These are phyloP conservation scores for Sinapis alba DNA, from an alignment of 441 rosid species.

Conservation along the genomic window DNA sequence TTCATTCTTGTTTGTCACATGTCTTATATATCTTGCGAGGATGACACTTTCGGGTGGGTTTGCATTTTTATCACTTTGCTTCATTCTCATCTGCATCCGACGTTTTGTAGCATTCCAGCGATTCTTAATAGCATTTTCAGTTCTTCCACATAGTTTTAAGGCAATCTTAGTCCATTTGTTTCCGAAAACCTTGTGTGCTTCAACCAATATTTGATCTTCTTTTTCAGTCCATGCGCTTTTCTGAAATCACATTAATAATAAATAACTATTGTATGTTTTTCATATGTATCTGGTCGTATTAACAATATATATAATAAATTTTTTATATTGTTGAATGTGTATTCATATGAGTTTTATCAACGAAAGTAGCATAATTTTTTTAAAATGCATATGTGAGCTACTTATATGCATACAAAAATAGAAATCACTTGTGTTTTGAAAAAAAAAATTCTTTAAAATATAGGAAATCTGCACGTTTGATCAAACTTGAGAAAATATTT, in stretches of 20 bases:
- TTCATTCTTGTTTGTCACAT: not conserved
- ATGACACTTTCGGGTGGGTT: not conserved
- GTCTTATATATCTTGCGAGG: not conserved
- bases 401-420: no score
- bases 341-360: not conserved
- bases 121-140: conserved; percentile 70
- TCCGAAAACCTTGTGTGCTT: conserved; percentile 59
- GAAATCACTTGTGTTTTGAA: no score
- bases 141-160: conserved; percentile 54
- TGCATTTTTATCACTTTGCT: conserved; percentile 12
- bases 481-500: no score
- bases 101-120: conserved; percentile 81
- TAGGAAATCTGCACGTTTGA: no score
- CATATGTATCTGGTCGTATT: not conserved
- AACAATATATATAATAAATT: not conserved
- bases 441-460: no score
- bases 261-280: no score
- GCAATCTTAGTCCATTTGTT: conserved; percentile 75
- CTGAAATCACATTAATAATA: conserved; percentile 36
- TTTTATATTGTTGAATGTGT: not conserved
- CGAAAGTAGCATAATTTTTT: no score
- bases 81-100: conserved; percentile 48
- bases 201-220: conserved; percentile 61
- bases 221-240: conserved; percentile 71
- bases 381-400: no score